Conservation (phyloP, 2,329 filamentous ascomycete species). For the Microcyclospora tardicrescens region DNA sequence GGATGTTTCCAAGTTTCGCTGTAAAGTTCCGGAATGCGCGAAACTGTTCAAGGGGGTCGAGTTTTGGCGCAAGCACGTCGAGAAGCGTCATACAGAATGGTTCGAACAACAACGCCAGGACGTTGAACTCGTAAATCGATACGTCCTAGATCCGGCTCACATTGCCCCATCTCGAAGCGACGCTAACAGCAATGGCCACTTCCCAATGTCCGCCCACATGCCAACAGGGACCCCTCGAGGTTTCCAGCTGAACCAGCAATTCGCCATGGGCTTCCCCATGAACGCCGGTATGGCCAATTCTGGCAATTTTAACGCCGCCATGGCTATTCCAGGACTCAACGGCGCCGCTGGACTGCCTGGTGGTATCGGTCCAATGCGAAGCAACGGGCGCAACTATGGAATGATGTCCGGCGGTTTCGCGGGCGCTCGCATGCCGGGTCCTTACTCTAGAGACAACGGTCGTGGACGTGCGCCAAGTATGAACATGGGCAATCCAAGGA, state of each 20-base stretch:
- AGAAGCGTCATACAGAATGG: constrained; percentile 91
- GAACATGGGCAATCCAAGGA: constrained; percentile 7
- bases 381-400: constrained; percentile 23
- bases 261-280: constrained; percentile 30
- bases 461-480: constrained; percentile 18
- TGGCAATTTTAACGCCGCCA: constrained; percentile 16
- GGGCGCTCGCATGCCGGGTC: constrained; percentile 15
- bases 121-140: constrained; percentile 83
- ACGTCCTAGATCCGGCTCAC: constrained; percentile 85
- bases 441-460: constrained; percentile 14
- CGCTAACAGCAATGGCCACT: constrained; percentile 90
- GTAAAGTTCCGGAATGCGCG: constrained; percentile 88
- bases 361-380: constrained; percentile 14
- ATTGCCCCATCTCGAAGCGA: constrained; percentile 89
- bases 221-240: constrained; percentile 80
- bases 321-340: constrained; percentile 21
- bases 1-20: constrained; percentile 92
- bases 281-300: constrained; percentile 30
- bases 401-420: constrained; percentile 6
- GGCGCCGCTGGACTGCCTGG: constrained; percentile 14
- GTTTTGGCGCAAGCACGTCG: constrained; percentile 96
- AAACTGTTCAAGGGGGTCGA: constrained; percentile 96
- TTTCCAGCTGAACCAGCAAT: constrained; percentile 66
- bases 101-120: constrained; percentile 66
- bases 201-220: constrained; percentile 59